Percentiles rank a stretch among this genome's conserved stretches.
phyloP scores from a whole-genome alignment of 768 basidiomycete species.

The Xerocomus brunneocitrinus region DNA sequence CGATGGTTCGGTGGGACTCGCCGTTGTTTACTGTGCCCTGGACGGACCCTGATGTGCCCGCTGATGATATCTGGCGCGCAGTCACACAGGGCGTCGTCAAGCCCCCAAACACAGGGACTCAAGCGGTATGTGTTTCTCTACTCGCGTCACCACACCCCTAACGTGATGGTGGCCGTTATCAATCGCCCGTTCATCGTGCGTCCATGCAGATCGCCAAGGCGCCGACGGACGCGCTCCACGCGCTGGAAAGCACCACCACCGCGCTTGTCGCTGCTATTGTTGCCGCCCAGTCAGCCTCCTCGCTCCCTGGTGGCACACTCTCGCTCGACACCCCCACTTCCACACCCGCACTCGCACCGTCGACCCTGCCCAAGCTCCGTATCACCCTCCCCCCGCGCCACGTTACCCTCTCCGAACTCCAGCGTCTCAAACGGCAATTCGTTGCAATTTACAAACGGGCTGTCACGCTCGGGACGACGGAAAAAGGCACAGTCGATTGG shows the following conservation, averaged over 20 bases:
- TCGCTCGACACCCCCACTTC: constrained; percentile 35
- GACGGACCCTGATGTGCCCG: constrained; percentile 63
- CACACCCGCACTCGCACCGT: constrained; percentile 21
- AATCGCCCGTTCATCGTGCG: neutral
- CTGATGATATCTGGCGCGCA: constrained; percentile 73
- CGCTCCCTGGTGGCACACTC: constrained; percentile 41
- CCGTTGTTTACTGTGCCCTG: constrained; percentile 85
- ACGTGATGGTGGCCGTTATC: neutral
- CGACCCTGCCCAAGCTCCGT: constrained; percentile 32
- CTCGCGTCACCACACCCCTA: neutral
- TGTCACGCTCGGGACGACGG: constrained; percentile 75
- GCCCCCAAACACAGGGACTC: constrained; percentile 83
- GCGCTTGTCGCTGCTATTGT: constrained; percentile 69
- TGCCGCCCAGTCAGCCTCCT: constrained; percentile 52
- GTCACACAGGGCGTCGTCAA: constrained; percentile 76
- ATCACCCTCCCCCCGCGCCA: constrained; percentile 65
- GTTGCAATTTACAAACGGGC: constrained; percentile 87
- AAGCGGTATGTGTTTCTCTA: constrained; percentile 47
- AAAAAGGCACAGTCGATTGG: constrained; percentile 76
- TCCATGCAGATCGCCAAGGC: constrained; percentile 64
- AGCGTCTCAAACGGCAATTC: constrained; percentile 88
- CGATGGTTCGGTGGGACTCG: constrained; percentile 99
- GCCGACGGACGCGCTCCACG: constrained; percentile 81
- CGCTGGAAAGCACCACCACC: constrained; percentile 75
- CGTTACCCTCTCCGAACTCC: constrained; percentile 82